Evolutionary conservation across 345 rosid genomes (phyloP).

Genomic region (Linum trigynum): DNA sequence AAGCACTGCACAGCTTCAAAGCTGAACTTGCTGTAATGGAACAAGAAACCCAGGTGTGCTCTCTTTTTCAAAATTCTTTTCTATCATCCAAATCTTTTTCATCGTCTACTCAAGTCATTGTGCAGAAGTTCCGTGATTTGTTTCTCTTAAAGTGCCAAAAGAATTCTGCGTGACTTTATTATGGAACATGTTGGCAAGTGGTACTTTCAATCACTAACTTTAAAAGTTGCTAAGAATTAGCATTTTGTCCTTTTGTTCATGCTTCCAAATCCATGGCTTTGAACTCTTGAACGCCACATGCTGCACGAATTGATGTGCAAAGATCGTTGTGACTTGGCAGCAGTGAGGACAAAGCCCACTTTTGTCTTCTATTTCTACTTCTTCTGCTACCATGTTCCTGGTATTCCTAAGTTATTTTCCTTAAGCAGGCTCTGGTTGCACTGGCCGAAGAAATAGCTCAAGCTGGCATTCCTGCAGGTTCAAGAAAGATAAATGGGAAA

Average conservation of each 20-base stretch:
- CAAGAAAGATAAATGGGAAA: slow-evolving; percentile 82
- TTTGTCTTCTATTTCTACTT: not conserved
- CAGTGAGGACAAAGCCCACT: not conserved
- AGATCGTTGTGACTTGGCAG: not conserved
- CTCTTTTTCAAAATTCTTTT: not conserved
- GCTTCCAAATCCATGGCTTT: too few relatives aligned
- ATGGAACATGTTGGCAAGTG: too few relatives aligned
- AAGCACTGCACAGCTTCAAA: slow-evolving; percentile 55
- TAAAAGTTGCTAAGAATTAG: too few relatives aligned
- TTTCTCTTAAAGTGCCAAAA: too few relatives aligned
- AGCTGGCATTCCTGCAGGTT: slow-evolving; percentile 50
- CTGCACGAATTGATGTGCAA: too few relatives aligned
- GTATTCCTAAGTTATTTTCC: not conserved
- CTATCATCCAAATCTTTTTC: not conserved
- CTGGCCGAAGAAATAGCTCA: slow-evolving; percentile 71
- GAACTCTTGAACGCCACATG: too few relatives aligned
- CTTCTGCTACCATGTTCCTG: not conserved
- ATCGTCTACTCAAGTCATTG: too few relatives aligned
- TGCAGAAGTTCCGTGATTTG: too few relatives aligned
- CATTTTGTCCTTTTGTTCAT: too few relatives aligned
- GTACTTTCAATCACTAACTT: too few relatives aligned
- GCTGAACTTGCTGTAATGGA: slow-evolving; percentile 74
- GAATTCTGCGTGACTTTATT: too few relatives aligned
- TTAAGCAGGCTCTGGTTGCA: slow-evolving; percentile 47
- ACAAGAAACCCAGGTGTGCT: slow-evolving; percentile 63